phyloP scores from a whole-genome alignment of 129 eudicot species.

The Tagetes erecta region DNA sequence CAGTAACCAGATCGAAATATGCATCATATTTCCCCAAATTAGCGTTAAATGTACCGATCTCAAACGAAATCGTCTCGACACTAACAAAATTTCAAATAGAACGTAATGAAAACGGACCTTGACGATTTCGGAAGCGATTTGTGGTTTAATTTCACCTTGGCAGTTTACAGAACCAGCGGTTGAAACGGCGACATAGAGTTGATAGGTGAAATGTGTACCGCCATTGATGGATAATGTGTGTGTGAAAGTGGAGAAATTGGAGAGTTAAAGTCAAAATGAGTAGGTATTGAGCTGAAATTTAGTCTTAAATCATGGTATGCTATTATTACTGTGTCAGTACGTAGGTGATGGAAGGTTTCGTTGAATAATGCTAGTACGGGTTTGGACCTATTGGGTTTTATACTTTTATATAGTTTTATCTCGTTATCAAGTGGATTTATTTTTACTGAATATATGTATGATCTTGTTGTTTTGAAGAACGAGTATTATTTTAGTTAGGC shows the following conservation, averaged over 20 bases:
- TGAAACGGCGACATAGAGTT: not conserved
- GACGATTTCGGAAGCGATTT: constrained; percentile 8
- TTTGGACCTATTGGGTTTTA: not conserved
- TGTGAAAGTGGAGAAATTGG: constrained; percentile 20
- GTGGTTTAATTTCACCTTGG: constrained; percentile 2
- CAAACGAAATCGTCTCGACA: not conserved
- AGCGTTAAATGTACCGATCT: constrained; percentile 10
- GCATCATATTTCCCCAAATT: constrained; percentile 21
- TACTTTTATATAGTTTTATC: not conserved
- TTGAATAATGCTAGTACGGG: not conserved
- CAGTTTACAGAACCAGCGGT: not conserved
- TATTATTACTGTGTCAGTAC: constrained; percentile 2
- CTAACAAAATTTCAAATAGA: constrained; percentile 10
- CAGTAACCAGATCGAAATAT: constrained; percentile 22
- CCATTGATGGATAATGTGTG: constrained; percentile 23
- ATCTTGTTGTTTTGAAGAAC: too few relatives aligned
- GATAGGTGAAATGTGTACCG: constrained; percentile 14
- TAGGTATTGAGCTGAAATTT: constrained; percentile 29
- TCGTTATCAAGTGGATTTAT: not conserved
- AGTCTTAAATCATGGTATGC: constrained; percentile 7
- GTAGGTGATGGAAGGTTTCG: constrained; percentile 10
- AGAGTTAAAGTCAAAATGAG: constrained; percentile 20
- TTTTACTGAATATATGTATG: too few relatives aligned
- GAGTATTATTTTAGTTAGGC: too few relatives aligned
- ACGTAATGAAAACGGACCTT: constrained; percentile 23